Evolutionary conservation across 495 filamentous ascomycete genomes (phyloP).

Genomic region (Hypoxylon trugodes): DNA sequence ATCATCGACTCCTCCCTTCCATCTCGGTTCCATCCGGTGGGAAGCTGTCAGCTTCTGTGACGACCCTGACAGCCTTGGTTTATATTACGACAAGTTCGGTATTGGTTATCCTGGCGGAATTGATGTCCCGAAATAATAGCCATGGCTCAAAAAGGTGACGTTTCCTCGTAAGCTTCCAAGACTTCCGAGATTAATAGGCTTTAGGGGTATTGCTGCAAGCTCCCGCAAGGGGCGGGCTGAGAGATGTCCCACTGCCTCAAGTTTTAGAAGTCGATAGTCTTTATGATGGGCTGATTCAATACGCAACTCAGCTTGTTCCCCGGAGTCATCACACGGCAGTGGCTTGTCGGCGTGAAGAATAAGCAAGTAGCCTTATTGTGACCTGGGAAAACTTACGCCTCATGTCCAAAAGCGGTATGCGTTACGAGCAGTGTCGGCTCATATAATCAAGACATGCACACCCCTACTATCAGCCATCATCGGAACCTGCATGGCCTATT

Average conservation of each 20-base stretch:
- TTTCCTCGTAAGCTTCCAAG: slow-evolving; percentile 26
- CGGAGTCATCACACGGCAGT: slow-evolving; percentile 19
- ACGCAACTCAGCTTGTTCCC: slow-evolving; percentile 14
- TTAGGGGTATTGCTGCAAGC: slow-evolving; percentile 20
- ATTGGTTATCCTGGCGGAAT: slow-evolving; percentile 29
- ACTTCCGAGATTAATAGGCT: slow-evolving; percentile 33
- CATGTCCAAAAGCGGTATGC: slow-evolving; percentile 13
- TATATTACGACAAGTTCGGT: slow-evolving; percentile 26
- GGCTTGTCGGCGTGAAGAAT: slow-evolving; percentile 5
- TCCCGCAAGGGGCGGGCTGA: slow-evolving; percentile 33
- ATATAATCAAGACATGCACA: slow-evolving; percentile 19
- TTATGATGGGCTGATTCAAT: slow-evolving; percentile 12
- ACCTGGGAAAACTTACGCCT: slow-evolving; percentile 13
- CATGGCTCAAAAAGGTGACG: slow-evolving; percentile 15
- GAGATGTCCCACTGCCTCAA: slow-evolving; percentile 7
- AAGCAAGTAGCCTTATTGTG: slow-evolving; percentile 16
- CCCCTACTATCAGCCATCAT: slow-evolving; percentile 7
- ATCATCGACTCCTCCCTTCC: slow-evolving; percentile 30
- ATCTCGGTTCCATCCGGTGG: slow-evolving; percentile 35
- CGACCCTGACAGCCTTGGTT: slow-evolving; percentile 26
- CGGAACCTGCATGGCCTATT: slow-evolving; percentile 22
- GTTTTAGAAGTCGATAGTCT: slow-evolving; percentile 10
- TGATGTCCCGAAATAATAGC: slow-evolving; percentile 30
- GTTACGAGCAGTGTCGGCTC: slow-evolving; percentile 27
- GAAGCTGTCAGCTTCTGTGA: slow-evolving; percentile 34